Percentiles rank a stretch among this genome's conserved stretches.
Evolutionary conservation across 306 rosid species (phyloP).

Genomic region (Rosa persica): DNA sequence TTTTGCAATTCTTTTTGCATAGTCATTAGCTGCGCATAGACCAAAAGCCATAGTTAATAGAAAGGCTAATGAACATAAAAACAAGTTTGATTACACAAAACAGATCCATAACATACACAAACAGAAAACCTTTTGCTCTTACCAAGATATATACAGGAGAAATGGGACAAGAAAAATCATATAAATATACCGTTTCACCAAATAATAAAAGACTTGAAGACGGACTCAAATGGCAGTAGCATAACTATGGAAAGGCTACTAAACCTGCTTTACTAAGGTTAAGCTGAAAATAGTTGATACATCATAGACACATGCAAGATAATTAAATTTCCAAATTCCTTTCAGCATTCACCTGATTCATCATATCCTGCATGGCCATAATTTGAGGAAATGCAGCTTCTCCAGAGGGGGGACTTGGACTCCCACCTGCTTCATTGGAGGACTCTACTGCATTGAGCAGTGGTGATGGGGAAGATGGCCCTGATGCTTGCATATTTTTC

Average conservation of each 20-base stretch:
- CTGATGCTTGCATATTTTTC: slow-evolving; percentile 66
- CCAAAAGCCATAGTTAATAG: slow-evolving; percentile 7
- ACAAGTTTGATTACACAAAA: neutral
- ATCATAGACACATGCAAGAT: neutral
- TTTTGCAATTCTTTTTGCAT: slow-evolving; percentile 90
- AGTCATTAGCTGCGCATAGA: slow-evolving; percentile 56
- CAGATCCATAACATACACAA: neutral
- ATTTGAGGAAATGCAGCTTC: slow-evolving; percentile 65
- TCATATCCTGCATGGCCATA: slow-evolving; percentile 69
- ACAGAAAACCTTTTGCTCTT: neutral
- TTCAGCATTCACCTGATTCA: slow-evolving; percentile 69
- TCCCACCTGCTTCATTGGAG: slow-evolving; percentile 56
- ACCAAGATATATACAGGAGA: neutral
- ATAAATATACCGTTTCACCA: neutral
- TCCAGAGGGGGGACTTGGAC: slow-evolving; percentile 45
- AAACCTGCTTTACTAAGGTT: neutral
- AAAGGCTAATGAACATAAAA: neutral
- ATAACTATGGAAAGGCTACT: neutral
- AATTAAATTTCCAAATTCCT: neutral
- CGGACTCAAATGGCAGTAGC: neutral
- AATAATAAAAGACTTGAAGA: neutral
- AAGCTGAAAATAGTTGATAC: neutral
- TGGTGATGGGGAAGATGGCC: slow-evolving; percentile 52
- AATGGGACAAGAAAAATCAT: too few relatives aligned
- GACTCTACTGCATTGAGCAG: slow-evolving; percentile 56